These are phyloP conservation scores for Lachancea dasiensis DNA, from an alignment of 805 yeast species.

Conservation along the genomic window DNA sequence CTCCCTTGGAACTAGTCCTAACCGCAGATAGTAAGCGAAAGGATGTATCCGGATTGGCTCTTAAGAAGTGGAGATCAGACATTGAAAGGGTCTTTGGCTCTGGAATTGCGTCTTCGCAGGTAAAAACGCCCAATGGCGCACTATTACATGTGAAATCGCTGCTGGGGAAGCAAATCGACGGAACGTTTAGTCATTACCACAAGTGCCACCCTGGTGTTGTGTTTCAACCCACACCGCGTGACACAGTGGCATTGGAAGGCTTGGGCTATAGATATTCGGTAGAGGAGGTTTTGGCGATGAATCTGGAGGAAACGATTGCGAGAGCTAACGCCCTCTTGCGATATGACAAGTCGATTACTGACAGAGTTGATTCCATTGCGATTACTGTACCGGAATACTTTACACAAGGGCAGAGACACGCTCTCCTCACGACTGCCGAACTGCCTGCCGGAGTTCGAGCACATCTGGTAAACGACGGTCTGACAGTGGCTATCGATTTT, in stretches of 20 bases:
- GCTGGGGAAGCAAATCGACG: conserved; percentile 56
- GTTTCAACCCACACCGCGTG: conserved; percentile 40
- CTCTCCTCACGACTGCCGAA: conserved; percentile 65
- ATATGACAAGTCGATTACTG: conserved; percentile 44
- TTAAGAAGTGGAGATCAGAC: conserved; percentile 43
- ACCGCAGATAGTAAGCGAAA: conserved; percentile 91
- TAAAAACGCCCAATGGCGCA: conserved; percentile 69
- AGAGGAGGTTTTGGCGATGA: conserved; percentile 87
- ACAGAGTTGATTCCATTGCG: conserved; percentile 55
- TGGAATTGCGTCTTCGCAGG: conserved; percentile 59
- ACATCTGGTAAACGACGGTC: conserved; percentile 79
- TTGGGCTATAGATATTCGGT: conserved; percentile 43
- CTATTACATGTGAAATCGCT: conserved; percentile 62
- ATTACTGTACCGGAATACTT: conserved; percentile 75
- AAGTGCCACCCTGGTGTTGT: conserved; percentile 56
- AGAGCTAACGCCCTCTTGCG: conserved; percentile 58
- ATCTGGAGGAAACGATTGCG: conserved; percentile 52
- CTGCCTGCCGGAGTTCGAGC: conserved; percentile 57
- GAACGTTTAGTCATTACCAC: conserved; percentile 42
- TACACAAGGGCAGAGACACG: conserved; percentile 56
- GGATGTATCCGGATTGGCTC: conserved; percentile 72
- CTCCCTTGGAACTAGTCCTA: conserved; percentile 79
- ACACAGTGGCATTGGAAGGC: conserved; percentile 52
- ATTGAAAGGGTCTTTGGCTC: conserved; percentile 75
- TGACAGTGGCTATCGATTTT: conserved; percentile 84